phyloP scores from a whole-genome alignment of 2,329 filamentous ascomycete species.

The Clonostachys rosea region DNA sequence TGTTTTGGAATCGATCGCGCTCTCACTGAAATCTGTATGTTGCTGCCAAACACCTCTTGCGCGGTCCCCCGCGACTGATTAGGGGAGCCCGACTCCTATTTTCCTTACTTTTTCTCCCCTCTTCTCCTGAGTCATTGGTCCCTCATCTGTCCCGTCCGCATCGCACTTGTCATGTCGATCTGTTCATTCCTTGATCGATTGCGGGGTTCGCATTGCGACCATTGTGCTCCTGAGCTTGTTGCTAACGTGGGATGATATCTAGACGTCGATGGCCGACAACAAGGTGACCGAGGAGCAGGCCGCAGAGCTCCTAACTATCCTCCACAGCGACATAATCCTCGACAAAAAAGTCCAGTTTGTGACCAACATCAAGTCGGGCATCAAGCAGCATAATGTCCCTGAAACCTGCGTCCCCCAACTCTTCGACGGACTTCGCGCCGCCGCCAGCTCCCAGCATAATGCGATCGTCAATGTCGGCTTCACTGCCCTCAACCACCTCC shows the following conservation, averaged over 20 bases:
- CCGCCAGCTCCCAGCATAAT: conserved; percentile 72
- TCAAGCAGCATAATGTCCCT: conserved; percentile 89
- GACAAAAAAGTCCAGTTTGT: conserved; percentile 69
- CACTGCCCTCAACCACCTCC: conserved; percentile 79
- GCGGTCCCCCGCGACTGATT: too few relatives aligned
- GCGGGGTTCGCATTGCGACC: too few relatives aligned
- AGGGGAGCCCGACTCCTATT: too few relatives aligned
- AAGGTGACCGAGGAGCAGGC: conserved; percentile 57
- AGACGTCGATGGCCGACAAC: conserved; percentile 39
- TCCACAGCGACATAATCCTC: conserved; percentile 59
- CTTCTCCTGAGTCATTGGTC: neutral
- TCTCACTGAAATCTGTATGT: neutral
- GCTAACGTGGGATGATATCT: too few relatives aligned
- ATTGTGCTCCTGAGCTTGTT: too few relatives aligned
- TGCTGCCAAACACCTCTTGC: neutral
- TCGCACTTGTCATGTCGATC: too few relatives aligned
- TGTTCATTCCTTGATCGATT: too few relatives aligned
- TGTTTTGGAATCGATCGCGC: neutral
- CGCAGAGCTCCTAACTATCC: conserved; percentile 43
- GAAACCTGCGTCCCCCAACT: conserved; percentile 66
- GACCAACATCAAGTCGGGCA: conserved; percentile 74
- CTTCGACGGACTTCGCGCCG: conserved; percentile 76
- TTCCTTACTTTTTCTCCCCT: neutral
- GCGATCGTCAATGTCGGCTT: conserved; percentile 79
- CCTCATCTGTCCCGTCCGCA: neutral